These are phyloP conservation scores for Thielaviopsis populi DNA, from an alignment of 2,329 filamentous ascomycete species.

Conservation along the genomic window DNA sequence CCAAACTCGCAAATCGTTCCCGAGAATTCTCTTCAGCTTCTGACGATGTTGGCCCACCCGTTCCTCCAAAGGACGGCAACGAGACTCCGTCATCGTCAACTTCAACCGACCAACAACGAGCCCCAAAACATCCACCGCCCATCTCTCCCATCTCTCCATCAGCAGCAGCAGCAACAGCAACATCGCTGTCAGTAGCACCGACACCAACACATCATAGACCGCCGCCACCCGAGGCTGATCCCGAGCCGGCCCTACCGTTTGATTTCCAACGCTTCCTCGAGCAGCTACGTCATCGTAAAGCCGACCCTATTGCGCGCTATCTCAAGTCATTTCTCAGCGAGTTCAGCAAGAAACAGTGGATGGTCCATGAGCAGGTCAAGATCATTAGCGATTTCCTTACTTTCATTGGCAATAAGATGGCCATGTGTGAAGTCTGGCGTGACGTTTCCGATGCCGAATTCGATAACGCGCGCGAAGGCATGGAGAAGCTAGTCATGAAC, in stretches of 20 bases:
- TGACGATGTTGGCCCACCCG: slow-evolving; percentile 39
- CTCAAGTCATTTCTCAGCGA: slow-evolving; percentile 86
- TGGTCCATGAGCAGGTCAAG: slow-evolving; percentile 98
- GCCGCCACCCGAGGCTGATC: slow-evolving; percentile 57
- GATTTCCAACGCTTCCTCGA: slow-evolving; percentile 96
- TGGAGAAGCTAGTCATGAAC: slow-evolving; percentile 99
- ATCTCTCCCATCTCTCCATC: neutral
- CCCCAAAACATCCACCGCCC: neutral
- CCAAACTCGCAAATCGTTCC: slow-evolving; percentile 23
- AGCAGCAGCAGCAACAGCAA: neutral
- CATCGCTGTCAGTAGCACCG: slow-evolving; percentile 23
- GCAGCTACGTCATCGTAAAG: slow-evolving; percentile 87
- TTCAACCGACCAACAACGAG: slow-evolving; percentile 5
- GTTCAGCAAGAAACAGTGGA: slow-evolving; percentile 96
- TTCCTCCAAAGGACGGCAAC: slow-evolving; percentile 43
- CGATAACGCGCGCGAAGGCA: slow-evolving; percentile 93
- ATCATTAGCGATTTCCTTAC: slow-evolving; percentile 93
- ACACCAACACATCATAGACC: slow-evolving; percentile 44
- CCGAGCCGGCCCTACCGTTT: slow-evolving; percentile 76
- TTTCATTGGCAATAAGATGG: slow-evolving; percentile 98
- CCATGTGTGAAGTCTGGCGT: slow-evolving; percentile 87
- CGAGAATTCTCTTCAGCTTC: slow-evolving; percentile 18
- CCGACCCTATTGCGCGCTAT: slow-evolving; percentile 94
- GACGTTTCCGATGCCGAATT: slow-evolving; percentile 94
- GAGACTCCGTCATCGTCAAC: slow-evolving; percentile 17